Base-by-base conservation (phyloP, 2,329 filamentous ascomycete species). In the Colletotrichum zoysiae region DNA sequence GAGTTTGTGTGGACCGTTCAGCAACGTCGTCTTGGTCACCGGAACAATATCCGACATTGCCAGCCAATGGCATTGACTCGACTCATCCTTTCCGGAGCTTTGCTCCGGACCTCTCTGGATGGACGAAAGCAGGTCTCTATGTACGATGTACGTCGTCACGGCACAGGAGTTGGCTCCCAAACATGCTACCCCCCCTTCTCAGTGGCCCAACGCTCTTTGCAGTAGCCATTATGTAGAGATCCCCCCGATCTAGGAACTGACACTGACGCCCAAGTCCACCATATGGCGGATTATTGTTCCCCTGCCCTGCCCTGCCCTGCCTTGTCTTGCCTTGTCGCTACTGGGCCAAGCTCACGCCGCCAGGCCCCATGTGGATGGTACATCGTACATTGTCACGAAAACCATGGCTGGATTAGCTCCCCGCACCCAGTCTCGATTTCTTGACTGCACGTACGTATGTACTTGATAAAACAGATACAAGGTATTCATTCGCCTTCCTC, bases 121-220 rank as follows among this genome's bases (percentile, higher is more conserved):
- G 18, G 46, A 71, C 40, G 69, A 71, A 71, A 71, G 55, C 69
- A 69, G 69, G 44, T 33, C n/a, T n/a, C n/a, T n/a, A n/a, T n/a
- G n/a, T n/a, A n/a, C n/a, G n/a, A n/a, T n/a, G n/a, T n/a, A 14
- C 20, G 20, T 63, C 69, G 69, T 69, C 69, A 71, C 69, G 20
- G 59, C 44, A 64, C 65, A 71, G 55, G 30, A 35, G 11, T 50
- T 53, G 35, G 59, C 23, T 23, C 16, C 9, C 65, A 63, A 46
- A 40, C 61, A 33, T 16, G 2, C 33, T 11, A 14, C 14, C 50
- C 16, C 35, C 40, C 42, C n/a, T 14, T 12, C 30, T 46, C 30
- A 38, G 56, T 40, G 53, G 65, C n/a, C 20, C 50, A 6, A 6
- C 18, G 2, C 11, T n/a, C 40, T 56, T 23, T 23, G n/a, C 33